Conservation (phyloP, 2,329 filamentous ascomycete genomes). For the Colletotrichum theobromicola region DNA sequence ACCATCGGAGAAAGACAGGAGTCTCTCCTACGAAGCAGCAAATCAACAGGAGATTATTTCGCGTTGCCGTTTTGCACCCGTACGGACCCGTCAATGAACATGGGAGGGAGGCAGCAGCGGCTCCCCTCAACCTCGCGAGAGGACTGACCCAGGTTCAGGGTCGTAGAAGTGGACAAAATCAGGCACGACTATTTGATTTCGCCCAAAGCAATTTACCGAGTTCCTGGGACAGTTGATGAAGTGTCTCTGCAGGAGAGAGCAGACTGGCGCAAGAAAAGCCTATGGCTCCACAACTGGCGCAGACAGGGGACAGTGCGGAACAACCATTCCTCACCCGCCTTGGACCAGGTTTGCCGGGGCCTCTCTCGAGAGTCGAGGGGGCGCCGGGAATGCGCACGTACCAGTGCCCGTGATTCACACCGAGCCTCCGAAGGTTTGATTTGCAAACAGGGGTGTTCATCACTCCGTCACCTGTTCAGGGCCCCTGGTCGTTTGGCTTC, state of each 20-base stretch:
- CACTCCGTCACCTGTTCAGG: slow-evolving; percentile 9
- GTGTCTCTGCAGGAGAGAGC: slow-evolving; percentile 7
- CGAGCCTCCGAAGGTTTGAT: background rate
- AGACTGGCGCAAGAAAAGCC: background rate
- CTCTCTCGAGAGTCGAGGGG: background rate
- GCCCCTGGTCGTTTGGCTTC: background rate
- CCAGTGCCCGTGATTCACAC: slow-evolving; percentile 2
- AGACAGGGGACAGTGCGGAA: background rate
- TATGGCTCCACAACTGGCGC: background rate
- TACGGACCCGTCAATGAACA: background rate
- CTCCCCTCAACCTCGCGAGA: background rate
- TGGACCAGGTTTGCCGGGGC: background rate
- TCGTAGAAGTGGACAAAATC: background rate
- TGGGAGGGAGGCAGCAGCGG: background rate
- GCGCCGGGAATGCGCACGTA: slow-evolving; percentile 7
- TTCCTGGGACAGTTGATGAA: slow-evolving; percentile 17
- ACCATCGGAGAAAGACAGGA: background rate
- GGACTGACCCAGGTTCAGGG: background rate
- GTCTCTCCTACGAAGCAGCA: background rate
- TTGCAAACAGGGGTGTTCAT: slow-evolving; percentile 4
- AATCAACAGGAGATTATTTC: background rate
- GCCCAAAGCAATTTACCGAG: slow-evolving; percentile 15
- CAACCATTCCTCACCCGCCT: background rate
- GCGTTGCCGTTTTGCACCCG: background rate
- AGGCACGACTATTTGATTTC: background rate